Evolutionary conservation across 2,329 filamentous ascomycete species (phyloP).

Genomic region (Paraphaeosphaeria minitans): DNA sequence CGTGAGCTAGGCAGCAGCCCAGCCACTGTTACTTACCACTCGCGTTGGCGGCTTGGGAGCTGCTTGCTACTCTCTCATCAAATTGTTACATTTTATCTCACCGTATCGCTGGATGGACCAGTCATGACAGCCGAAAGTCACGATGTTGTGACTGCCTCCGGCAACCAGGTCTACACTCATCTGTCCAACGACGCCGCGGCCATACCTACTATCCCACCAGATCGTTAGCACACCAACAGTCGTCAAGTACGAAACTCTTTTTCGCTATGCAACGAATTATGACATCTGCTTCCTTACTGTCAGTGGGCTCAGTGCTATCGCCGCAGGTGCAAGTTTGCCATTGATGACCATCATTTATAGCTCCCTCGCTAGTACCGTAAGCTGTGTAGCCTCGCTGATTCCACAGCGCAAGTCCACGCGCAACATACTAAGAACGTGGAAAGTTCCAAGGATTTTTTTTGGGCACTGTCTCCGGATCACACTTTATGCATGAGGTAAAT

Average conservation of each 20-base stretch:
- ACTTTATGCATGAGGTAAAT: constrained; percentile 5
- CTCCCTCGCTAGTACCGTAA: constrained; percentile 2
- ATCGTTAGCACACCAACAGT: neutral
- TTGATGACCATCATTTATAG: constrained; percentile 1
- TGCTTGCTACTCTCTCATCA: neutral
- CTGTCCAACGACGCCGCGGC: neutral
- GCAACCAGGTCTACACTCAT: neutral
- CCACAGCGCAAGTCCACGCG: neutral
- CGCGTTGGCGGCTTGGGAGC: neutral
- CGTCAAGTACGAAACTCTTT: neutral
- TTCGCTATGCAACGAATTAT: constrained; percentile 2
- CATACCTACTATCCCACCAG: neutral
- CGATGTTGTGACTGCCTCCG: neutral
- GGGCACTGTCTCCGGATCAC: neutral
- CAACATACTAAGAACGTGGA: neutral
- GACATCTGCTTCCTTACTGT: constrained; percentile 1
- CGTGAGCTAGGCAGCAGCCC: neutral
- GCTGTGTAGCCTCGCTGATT: neutral
- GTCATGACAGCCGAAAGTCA: neutral
- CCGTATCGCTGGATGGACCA: neutral
- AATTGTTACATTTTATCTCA: neutral
- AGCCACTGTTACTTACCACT: neutral
- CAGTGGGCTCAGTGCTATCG: constrained; percentile 1
- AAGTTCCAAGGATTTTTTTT: constrained; percentile 1
- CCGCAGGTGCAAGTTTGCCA: constrained; percentile 1